These are phyloP conservation scores for Venturiaceae sp. DNA, from an alignment of 2,329 filamentous ascomycete genomes.

Conservation along the genomic window DNA sequence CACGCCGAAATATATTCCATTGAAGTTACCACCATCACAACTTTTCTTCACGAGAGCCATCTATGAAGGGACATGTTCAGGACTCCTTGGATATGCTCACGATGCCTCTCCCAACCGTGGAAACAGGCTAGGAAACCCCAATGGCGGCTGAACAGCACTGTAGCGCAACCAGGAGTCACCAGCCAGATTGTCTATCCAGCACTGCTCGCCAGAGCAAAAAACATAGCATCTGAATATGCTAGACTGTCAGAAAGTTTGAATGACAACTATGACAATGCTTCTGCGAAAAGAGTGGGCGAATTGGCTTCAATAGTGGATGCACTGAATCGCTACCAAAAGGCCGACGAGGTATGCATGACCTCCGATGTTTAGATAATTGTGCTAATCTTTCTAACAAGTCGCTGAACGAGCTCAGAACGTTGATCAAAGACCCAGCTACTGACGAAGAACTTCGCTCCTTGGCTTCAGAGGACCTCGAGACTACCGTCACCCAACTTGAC, in stretches of 20 bases:
- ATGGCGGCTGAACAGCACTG: constrained; percentile 11
- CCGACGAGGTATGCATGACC: constrained; percentile 38
- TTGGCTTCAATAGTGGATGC: constrained; percentile 41
- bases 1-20: not conserved
- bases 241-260: constrained; percentile 42
- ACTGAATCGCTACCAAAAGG: constrained; percentile 47
- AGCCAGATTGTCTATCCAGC: constrained; percentile 37
- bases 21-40: not conserved
- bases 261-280: constrained; percentile 43
- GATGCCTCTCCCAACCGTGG: constrained; percentile 31
- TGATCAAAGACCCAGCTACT: constrained; percentile 59
- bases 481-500: constrained; percentile 53
- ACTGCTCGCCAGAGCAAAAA: constrained; percentile 45
- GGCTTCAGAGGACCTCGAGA: constrained; percentile 59
- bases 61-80: constrained; percentile 24
- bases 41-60: not conserved
- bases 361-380: not conserved
- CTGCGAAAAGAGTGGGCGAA: constrained; percentile 49
- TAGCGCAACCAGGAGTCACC: not conserved
- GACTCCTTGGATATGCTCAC: constrained; percentile 35
- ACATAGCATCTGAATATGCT: constrained; percentile 45
- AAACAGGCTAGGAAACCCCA: constrained; percentile 21
- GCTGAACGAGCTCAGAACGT: constrained; percentile 59
- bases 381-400: constrained; percentile 27
- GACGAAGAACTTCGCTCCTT: constrained; percentile 51